Conservation (phyloP, 768 basidiomycete genomes). For the Auriculariales sp. region DNA sequence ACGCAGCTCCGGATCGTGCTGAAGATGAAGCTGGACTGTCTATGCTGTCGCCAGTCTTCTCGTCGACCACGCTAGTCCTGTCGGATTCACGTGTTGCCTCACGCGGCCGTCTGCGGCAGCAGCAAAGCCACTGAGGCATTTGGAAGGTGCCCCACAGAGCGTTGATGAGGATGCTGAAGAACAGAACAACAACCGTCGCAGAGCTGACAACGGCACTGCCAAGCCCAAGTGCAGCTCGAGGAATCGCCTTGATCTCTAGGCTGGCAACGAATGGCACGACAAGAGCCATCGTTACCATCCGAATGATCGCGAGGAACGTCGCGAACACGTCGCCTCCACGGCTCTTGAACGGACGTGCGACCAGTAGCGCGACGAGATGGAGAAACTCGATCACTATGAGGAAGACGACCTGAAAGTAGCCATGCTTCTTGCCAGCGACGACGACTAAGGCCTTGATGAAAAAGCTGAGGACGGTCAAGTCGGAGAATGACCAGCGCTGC, state of each 20-base stretch:
- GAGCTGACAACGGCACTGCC: slow-evolving; percentile 60
- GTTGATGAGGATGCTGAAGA: slow-evolving; percentile 50
- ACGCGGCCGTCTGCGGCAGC: not conserved
- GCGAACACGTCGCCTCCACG: slow-evolving; percentile 58
- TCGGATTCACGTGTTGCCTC: not conserved
- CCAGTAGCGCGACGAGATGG: slow-evolving; percentile 31
- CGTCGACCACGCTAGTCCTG: not conserved
- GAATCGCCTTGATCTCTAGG: slow-evolving; percentile 54
- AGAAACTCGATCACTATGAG: slow-evolving; percentile 52
- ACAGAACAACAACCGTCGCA: slow-evolving; percentile 51
- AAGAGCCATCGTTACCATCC: slow-evolving; percentile 55
- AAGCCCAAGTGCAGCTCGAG: slow-evolving; percentile 68
- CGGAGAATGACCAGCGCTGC: slow-evolving; percentile 54
- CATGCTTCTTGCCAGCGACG: slow-evolving; percentile 44
- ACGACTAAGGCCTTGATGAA: slow-evolving; percentile 62
- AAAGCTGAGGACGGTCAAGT: slow-evolving; percentile 37
- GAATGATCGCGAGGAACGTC: slow-evolving; percentile 48
- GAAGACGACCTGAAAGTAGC: slow-evolving; percentile 53
- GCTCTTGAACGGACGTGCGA: slow-evolving; percentile 43
- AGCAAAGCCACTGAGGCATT: not conserved
- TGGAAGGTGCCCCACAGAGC: not conserved
- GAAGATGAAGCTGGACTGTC: too few relatives aligned
- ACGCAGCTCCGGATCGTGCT: too few relatives aligned
- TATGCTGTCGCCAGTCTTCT: too few relatives aligned
- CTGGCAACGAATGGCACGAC: slow-evolving; percentile 64